A percentile compares a stretch with the other conserved stretches of the same genome.
Evolutionary conservation across 257 asterid species (phyloP).

Genomic region (Nicotiana paniculata): DNA sequence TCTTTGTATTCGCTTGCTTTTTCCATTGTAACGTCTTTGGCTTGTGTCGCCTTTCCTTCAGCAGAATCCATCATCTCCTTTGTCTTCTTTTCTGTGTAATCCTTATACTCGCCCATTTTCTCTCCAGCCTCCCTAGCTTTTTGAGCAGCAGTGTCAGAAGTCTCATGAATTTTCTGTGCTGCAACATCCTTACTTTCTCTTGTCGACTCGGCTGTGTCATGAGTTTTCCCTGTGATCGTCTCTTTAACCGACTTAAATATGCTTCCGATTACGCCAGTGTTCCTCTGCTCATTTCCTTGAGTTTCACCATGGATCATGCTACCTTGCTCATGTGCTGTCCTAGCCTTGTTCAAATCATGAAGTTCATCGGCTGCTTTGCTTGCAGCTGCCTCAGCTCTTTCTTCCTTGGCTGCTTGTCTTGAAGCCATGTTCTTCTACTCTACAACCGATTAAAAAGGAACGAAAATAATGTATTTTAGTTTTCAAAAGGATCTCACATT

Average conservation of each 20-base stretch:
- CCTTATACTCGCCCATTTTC: slow-evolving; percentile 7
- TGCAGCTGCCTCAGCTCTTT: slow-evolving; percentile 53
- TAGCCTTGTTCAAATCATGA: slow-evolving; percentile 33
- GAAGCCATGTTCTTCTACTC: slow-evolving; percentile 36
- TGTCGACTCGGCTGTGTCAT: slow-evolving; percentile 21
- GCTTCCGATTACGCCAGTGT: slow-evolving; percentile 28
- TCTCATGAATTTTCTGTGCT: neutral
- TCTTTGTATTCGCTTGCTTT: slow-evolving; percentile 3
- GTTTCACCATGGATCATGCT: neutral
- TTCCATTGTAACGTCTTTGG: neutral
- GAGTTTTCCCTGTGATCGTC: slow-evolving; percentile 22
- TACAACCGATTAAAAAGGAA: neutral
- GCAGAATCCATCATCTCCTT: neutral
- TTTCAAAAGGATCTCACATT: neutral
- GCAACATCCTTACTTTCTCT: neutral
- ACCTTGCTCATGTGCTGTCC: slow-evolving; percentile 9
- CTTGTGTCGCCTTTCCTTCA: neutral
- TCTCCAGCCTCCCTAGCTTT: neutral
- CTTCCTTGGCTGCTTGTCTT: slow-evolving; percentile 32
- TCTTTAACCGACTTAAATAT: slow-evolving; percentile 28
- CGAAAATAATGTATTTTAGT: neutral
- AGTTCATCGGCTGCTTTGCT: slow-evolving; percentile 55
- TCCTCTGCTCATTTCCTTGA: slow-evolving; percentile 1
- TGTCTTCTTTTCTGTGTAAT: slow-evolving; percentile 15
- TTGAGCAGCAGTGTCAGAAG: neutral